phyloP scores from a whole-genome alignment of 306 rosid genomes.

The Trifolium fragiferum region DNA sequence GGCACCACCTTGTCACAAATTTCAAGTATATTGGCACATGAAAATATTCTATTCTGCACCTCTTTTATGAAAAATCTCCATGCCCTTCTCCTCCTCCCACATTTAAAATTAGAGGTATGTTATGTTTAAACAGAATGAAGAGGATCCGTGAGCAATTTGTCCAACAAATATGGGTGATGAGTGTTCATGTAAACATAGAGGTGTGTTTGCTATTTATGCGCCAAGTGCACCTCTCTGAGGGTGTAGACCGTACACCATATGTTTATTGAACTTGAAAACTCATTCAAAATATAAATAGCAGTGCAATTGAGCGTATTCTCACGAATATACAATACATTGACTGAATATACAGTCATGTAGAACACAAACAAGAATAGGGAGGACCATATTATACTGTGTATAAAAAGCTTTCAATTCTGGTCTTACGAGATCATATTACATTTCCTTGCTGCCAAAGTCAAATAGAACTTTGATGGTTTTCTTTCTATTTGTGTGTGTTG shows the following conservation, averaged over 20 bases:
- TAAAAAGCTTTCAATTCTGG: conserved; percentile 10
- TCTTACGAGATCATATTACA: conserved; percentile 7
- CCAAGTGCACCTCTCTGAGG: too few species aligned
- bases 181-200: neutral
- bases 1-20: conserved; percentile 6
- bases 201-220: neutral
- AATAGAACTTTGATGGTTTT: conserved; percentile 1
- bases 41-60: neutral
- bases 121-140: neutral
- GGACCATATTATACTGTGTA: neutral
- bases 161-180: neutral
- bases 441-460: conserved; percentile 23
- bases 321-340: neutral
- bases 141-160: neutral
- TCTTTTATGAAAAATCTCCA: neutral
- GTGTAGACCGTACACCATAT: neutral
- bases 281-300: neutral
- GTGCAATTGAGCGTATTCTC: conserved; percentile 2
- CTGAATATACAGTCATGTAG: neutral
- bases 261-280: neutral
- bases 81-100: conserved; percentile 8
- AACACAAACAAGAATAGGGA: neutral
- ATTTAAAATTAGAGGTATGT: neutral
- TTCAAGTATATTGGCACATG: neutral
- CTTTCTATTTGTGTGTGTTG: neutral